Evolutionary conservation across 805 yeast genomes (phyloP).

Genomic region (Sugiyamaella smithiae): DNA sequence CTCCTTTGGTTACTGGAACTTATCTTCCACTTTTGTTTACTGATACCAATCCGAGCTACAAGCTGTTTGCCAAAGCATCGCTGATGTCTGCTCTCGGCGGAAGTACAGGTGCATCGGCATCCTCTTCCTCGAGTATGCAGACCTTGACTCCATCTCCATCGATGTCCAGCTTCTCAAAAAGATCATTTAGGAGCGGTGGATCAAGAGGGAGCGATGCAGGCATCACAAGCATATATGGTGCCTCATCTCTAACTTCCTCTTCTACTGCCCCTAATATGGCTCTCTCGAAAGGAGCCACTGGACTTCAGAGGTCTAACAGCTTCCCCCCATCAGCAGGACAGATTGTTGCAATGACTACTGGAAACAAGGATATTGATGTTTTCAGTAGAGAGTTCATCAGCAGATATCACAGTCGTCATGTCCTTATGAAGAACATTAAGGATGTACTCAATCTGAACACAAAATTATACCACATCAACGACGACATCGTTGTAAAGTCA

Average conservation of each 20-base stretch:
- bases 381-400: constrained; percentile 36
- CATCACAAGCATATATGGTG: neutral
- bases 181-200: constrained; percentile 10
- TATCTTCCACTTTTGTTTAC: constrained; percentile 66
- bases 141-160: constrained; percentile 10
- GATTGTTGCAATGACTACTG: constrained; percentile 39
- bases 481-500: constrained; percentile 60
- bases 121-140: constrained; percentile 7
- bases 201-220: constrained; percentile 2
- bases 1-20: constrained; percentile 60
- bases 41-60: constrained; percentile 51
- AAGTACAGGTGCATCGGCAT: constrained; percentile 16
- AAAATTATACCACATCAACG: constrained; percentile 52
- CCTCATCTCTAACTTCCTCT: constrained; percentile 3
- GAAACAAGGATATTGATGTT: constrained; percentile 46
- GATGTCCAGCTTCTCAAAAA: constrained; percentile 9
- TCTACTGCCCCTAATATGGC: neutral
- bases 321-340: constrained; percentile 35
- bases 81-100: constrained; percentile 41
- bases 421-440: constrained; percentile 52
- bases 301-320: constrained; percentile 32
- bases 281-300: neutral
- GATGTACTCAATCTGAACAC: constrained; percentile 64
- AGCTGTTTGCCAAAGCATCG: constrained; percentile 52
- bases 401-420: constrained; percentile 40